Percentiles rank a stretch among this genome's conserved stretches.
phyloP scores from a whole-genome alignment of 805 yeast species.

The Zygosaccharomyces gambellarensis region DNA sequence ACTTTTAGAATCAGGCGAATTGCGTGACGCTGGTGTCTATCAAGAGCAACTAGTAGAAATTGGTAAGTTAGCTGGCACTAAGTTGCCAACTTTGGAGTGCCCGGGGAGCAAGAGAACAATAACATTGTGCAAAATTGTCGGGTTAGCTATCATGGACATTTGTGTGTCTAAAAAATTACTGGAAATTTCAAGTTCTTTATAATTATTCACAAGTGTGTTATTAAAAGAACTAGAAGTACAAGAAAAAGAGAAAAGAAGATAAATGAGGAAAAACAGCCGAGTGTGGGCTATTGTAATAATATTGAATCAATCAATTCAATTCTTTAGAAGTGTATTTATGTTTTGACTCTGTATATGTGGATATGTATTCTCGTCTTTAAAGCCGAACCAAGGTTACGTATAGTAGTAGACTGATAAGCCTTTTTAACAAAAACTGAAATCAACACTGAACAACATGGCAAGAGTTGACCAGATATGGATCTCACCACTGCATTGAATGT shows the following conservation, averaged over 20 bases:
- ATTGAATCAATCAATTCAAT: too few relatives aligned
- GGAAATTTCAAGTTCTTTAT: constrained; percentile 3
- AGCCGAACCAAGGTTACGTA: neutral
- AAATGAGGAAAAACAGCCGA: too few relatives aligned
- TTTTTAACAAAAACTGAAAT: neutral
- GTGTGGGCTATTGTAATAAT: too few relatives aligned
- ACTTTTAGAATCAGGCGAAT: constrained; percentile 59
- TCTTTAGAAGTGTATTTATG: too few relatives aligned
- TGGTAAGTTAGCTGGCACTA: constrained; percentile 35
- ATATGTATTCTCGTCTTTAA: neutral
- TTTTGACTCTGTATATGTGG: neutral
- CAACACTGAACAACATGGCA: too few relatives aligned
- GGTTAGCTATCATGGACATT: constrained; percentile 61
- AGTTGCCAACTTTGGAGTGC: constrained; percentile 14
- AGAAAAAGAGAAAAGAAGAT: too few relatives aligned
- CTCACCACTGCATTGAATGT: constrained; percentile 11
- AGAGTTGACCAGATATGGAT: constrained; percentile 2
- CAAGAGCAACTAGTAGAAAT: constrained; percentile 44
- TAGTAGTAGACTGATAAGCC: neutral
- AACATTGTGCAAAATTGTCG: constrained; percentile 53
- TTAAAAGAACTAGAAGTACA: neutral
- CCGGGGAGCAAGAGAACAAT: constrained; percentile 27
- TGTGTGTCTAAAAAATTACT: constrained; percentile 41
- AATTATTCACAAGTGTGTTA: neutral
- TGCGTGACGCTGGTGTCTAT: constrained; percentile 43